Evolutionary conservation across 805 yeast genomes (phyloP), one percentile per base, ranked within the genome.

Genomic region (Candida stauntonica): DNA sequence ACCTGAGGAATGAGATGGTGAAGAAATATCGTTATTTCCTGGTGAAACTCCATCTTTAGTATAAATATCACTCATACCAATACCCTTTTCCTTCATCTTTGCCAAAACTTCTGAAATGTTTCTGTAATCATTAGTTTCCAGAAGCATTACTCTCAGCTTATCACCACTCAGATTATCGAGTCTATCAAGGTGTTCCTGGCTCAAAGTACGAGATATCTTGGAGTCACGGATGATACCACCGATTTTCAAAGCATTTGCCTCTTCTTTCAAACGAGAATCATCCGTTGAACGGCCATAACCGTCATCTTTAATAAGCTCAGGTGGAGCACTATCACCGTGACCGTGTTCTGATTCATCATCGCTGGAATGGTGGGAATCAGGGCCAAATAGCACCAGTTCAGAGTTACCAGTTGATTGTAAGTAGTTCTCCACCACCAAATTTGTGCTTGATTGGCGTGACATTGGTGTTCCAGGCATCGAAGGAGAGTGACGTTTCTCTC

Each of bases 41-140:
- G 38, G 9, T 3, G 17, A 27, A 7, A 26, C 38, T 2, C 38
- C 15, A 13, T 33, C 41, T 28, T 54, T 62, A 20, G 55, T 42
- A 19, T 63, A 64, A 7, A 55, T 45, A 14, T 52, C 50, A 24
- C 63, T 61, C n/a, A 72, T 41, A 15, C 64, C 54, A 13, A 70
- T 60, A 5, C 76, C 75, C 21, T 60, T 55, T 7, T 50, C 55
- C 39, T 68, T 68, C 39, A 72, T 46, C 21, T 61, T 59, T 32
- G 63, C 64, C 31, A 72, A 52, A 5, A 65, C 59, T 15, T 58
- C 60, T 8, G 65, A 53, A 12, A 70, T 60, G 19, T 64, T 60
- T 5, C 64, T 55, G 8, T 66, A 55, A 45, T 67, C 67, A 20
- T 51, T 44, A 2, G 72, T 61, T 45, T 60, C 65, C 31, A 61